Conservation (phyloP, 352 stramenopile species). For the Globisporangium splendens region DNA sequence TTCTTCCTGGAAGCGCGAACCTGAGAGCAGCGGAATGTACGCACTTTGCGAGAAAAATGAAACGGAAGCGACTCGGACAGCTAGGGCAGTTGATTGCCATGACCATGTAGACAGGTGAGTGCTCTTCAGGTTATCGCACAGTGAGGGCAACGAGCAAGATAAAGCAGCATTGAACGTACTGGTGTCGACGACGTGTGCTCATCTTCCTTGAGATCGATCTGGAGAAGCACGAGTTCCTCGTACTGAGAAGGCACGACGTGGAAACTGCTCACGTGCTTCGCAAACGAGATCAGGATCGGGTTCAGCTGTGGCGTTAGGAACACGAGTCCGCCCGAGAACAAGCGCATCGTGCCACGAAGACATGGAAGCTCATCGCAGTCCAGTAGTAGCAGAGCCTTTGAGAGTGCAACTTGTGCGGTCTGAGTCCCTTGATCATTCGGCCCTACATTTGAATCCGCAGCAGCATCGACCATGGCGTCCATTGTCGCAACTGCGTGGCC, state of each 20-base stretch:
- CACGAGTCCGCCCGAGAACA: slow-evolving; percentile 56
- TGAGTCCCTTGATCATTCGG: too few species aligned
- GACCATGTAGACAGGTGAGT: neutral
- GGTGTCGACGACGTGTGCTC: slow-evolving; percentile 14
- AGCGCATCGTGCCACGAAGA: slow-evolving; percentile 42
- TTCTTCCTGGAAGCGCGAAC: slow-evolving; percentile 62
- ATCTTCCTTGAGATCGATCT: slow-evolving; percentile 45
- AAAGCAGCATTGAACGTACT: slow-evolving; percentile 15
- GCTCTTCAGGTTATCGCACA: too few species aligned
- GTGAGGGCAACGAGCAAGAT: neutral
- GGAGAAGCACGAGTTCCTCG: slow-evolving; percentile 67
- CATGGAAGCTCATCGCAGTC: slow-evolving; percentile 40
- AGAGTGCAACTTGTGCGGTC: slow-evolving; percentile 14
- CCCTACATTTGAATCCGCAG: too few species aligned
- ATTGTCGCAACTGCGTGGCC: slow-evolving; percentile 33
- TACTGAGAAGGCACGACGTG: slow-evolving; percentile 40
- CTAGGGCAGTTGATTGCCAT: slow-evolving; percentile 8
- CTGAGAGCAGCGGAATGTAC: slow-evolving; percentile 54
- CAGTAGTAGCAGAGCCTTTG: slow-evolving; percentile 44
- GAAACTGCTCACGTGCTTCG: slow-evolving; percentile 47
- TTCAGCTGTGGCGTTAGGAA: slow-evolving; percentile 56
- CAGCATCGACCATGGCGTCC: slow-evolving; percentile 24
- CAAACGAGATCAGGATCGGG: slow-evolving; percentile 61
- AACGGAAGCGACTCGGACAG: slow-evolving; percentile 43
- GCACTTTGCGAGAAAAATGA: slow-evolving; percentile 19